Conservation (phyloP, 2,329 filamentous ascomycete species). For the Arthroderma uncinatum region DNA sequence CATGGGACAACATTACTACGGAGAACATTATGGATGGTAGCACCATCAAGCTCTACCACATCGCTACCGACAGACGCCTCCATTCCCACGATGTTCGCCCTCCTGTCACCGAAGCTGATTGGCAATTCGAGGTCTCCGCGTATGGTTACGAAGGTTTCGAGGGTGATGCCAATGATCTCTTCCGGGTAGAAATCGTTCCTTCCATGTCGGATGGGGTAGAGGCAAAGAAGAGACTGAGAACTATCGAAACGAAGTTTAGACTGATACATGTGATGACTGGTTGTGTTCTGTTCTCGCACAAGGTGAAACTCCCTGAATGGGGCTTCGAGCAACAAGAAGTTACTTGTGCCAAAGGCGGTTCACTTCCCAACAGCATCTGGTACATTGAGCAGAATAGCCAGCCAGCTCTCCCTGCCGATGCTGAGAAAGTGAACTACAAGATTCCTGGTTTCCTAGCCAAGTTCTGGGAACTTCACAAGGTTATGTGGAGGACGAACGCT, state of each 20-base stretch:
- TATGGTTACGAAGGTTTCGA: slow-evolving; percentile 97
- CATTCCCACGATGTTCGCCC: slow-evolving; percentile 82
- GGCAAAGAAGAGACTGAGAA: slow-evolving; percentile 76
- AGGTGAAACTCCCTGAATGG: slow-evolving; percentile 97
- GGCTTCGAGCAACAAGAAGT: slow-evolving; percentile 97
- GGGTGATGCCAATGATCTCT: slow-evolving; percentile 91
- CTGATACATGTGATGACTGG: slow-evolving; percentile 95
- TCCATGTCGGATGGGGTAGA: slow-evolving; percentile 66
- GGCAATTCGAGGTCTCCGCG: slow-evolving; percentile 92
- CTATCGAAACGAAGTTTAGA: slow-evolving; percentile 93
- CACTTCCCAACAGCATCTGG: slow-evolving; percentile 92
- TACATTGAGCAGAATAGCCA: slow-evolving; percentile 89
- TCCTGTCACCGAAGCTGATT: slow-evolving; percentile 75
- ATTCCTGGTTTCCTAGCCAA: slow-evolving; percentile 94
- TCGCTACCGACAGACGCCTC: slow-evolving; percentile 71
- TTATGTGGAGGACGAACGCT: slow-evolving; percentile 99
- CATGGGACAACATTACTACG: slow-evolving; percentile 67
- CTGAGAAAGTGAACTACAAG: slow-evolving; percentile 92
- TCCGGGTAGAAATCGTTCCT: slow-evolving; percentile 90
- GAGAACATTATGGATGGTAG: slow-evolving; percentile 67
- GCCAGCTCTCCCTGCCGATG: slow-evolving; percentile 58
- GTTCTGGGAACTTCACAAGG: slow-evolving; percentile 91
- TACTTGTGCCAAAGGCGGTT: slow-evolving; percentile 86
- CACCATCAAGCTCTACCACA: slow-evolving; percentile 72
- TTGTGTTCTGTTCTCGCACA: slow-evolving; percentile 93